These are phyloP conservation scores for Huntiella decipiens DNA, from an alignment of 2,329 filamentous ascomycete genomes.

Conservation along the genomic window DNA sequence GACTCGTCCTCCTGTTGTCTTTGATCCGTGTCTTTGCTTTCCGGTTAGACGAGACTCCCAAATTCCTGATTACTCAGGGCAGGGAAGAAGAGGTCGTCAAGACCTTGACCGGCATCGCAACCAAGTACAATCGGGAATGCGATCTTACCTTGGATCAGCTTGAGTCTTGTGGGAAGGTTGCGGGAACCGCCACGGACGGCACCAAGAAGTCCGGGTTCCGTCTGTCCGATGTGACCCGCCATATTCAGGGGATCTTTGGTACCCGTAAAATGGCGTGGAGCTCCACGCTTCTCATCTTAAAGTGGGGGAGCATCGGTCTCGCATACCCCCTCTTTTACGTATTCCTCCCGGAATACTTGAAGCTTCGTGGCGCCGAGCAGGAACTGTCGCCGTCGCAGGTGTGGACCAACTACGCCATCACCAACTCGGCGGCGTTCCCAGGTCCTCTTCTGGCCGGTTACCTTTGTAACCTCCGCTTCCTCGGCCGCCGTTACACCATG, in stretches of 20 bases:
- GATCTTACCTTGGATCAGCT: conserved; percentile 22
- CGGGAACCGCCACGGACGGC: conserved; percentile 18
- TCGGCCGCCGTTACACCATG: conserved; percentile 47
- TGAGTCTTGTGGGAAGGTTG: conserved; percentile 24
- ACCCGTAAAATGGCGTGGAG: conserved; percentile 40
- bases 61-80: conserved; percentile 26
- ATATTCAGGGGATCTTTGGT: conserved; percentile 45
- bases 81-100: conserved; percentile 28
- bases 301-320: conserved; percentile 51
- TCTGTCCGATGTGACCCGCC: conserved; percentile 22
- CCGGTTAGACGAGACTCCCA: conserved; percentile 27
- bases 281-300: conserved; percentile 46
- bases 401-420: conserved; percentile 57
- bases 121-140: conserved; percentile 19
- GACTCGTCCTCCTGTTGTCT: conserved; percentile 24
- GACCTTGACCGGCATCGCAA: conserved; percentile 27
- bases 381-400: conserved; percentile 34
- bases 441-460: conserved; percentile 50
- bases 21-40: conserved; percentile 28
- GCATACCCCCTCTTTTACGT: conserved; percentile 61
- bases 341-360: conserved; percentile 37
- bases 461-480: conserved; percentile 38
- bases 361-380: conserved; percentile 34
- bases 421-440: conserved; percentile 46
- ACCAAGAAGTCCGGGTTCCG: conserved; percentile 14